A percentile compares a stretch with the other conserved stretches of the same genome.
Evolutionary conservation across 2,329 filamentous ascomycete species (phyloP).

Genomic region (Phyllosticta citriasiana): DNA sequence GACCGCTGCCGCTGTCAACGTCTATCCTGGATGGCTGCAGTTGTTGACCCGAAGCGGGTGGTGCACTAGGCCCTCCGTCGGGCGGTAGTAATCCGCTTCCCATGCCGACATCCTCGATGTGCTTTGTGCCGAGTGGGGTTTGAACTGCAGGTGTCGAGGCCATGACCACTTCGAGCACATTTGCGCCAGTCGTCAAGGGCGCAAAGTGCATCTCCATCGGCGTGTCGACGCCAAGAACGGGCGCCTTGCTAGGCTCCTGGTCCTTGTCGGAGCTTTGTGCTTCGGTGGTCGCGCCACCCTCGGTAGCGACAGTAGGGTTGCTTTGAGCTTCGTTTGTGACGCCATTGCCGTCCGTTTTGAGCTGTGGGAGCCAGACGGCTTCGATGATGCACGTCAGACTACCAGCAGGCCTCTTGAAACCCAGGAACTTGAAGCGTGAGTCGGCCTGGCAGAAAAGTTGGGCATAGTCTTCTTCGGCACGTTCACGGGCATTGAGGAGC

Average conservation of each 20-base stretch:
- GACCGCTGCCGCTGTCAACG: not conserved
- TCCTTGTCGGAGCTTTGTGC: not conserved
- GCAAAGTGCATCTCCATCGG: slow-evolving; percentile 2
- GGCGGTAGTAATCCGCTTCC: not conserved
- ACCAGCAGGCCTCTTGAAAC: slow-evolving; percentile 3
- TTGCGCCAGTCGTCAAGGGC: not conserved
- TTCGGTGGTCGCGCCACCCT: not conserved
- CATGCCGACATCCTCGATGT: not conserved
- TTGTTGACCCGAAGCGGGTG: not conserved
- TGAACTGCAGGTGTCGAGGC: not conserved
- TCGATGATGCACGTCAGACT: slow-evolving; percentile 10
- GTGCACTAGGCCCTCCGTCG: not conserved
- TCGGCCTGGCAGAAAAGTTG: slow-evolving; percentile 11
- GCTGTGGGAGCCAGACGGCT: slow-evolving; percentile 7
- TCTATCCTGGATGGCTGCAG: not conserved
- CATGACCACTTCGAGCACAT: not conserved
- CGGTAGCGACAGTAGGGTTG: not conserved
- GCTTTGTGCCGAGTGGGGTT: not conserved
- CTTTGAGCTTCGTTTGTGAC: not conserved
- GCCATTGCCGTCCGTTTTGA: not conserved
- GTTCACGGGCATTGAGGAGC: slow-evolving; percentile 10
- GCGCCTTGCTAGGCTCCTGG: not conserved
- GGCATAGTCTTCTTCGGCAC: slow-evolving; percentile 10
- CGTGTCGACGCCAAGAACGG: not conserved
- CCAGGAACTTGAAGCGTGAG: slow-evolving; percentile 11